phyloP scores from a whole-genome alignment of 495 filamentous ascomycete genomes.

The Lepidopterella palustris region DNA sequence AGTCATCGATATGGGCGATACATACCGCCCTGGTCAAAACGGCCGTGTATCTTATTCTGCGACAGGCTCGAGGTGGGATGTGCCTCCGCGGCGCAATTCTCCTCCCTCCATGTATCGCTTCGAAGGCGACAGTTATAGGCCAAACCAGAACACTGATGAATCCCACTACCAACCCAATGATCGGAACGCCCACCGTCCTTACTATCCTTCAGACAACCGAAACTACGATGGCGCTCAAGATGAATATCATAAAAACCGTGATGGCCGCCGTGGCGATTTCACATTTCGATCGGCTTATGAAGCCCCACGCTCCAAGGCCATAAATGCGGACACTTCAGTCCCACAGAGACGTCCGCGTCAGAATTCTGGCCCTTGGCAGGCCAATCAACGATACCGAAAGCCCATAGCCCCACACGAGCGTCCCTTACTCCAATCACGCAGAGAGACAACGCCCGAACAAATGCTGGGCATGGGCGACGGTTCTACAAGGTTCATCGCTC shows the following conservation, averaged over 20 bases:
- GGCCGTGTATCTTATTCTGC: not conserved
- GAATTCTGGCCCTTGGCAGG: not conserved
- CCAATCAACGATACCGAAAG: not conserved
- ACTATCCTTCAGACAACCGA: not conserved
- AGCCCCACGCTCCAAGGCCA: not conserved
- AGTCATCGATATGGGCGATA: not conserved
- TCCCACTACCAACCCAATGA: not conserved
- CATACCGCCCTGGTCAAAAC: not conserved
- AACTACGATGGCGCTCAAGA: not conserved
- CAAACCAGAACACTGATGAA: not conserved
- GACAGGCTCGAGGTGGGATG: not conserved
- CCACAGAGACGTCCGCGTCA: not conserved
- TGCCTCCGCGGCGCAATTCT: not conserved
- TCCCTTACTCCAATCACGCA: slow-evolving; percentile 15
- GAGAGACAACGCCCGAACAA: slow-evolving; percentile 23
- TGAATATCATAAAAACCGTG: not conserved
- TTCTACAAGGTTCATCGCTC: slow-evolving; percentile 16
- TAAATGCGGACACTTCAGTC: not conserved
- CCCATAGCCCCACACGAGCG: slow-evolving; percentile 18
- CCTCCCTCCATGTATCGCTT: not conserved
- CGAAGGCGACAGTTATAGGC: not conserved
- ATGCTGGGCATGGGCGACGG: slow-evolving; percentile 21
- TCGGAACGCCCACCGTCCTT: not conserved
- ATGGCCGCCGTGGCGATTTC: not conserved
- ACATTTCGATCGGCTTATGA: not conserved